Conservation (phyloP, 2,329 filamentous ascomycete genomes). For the Cordyceps farinosa region DNA sequence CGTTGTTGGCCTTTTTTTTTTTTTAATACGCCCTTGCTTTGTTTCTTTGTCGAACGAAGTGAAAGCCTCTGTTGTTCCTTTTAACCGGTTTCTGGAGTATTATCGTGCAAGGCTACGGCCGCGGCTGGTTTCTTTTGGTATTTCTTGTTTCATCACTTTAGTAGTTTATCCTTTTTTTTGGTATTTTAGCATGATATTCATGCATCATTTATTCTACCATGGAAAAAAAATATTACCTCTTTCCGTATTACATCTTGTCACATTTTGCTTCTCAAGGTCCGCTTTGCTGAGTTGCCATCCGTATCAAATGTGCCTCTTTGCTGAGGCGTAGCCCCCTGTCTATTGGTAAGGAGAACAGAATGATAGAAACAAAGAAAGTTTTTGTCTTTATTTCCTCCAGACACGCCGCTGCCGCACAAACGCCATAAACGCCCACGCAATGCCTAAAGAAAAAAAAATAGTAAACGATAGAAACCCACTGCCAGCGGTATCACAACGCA, state of each 20-base stretch:
- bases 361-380: neutral
- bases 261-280: neutral
- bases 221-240: too few species aligned
- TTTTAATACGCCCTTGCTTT: neutral
- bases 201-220: neutral
- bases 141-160: neutral
- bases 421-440: conserved; percentile 19
- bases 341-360: neutral
- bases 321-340: neutral
- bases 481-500: conserved; percentile 16
- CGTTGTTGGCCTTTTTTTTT: neutral
- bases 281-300: neutral
- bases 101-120: neutral
- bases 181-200: neutral
- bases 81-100: neutral
- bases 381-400: neutral
- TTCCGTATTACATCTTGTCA: too few species aligned
- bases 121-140: neutral
- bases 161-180: neutral
- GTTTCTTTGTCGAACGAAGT: neutral
- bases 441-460: conserved; percentile 10
- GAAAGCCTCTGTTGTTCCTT: neutral
- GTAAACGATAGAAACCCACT: neutral
- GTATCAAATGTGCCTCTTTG: neutral
- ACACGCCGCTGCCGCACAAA: neutral